Conservation (phyloP, 1,284 basidiomycete genomes). For the Papiliotrema terrestris region DNA sequence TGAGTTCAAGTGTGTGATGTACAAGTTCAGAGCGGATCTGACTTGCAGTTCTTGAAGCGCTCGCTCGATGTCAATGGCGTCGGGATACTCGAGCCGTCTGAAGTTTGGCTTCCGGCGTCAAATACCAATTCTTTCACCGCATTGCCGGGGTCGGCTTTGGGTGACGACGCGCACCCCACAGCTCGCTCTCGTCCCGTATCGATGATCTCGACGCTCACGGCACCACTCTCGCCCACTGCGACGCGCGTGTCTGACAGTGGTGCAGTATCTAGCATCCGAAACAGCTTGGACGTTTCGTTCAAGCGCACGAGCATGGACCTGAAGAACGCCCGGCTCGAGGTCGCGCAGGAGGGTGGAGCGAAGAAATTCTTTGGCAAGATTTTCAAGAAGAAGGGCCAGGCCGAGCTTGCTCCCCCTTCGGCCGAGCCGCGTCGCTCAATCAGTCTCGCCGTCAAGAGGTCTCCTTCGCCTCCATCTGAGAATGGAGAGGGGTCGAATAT, state of each 20-base stretch:
- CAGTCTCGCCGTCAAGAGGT: background rate
- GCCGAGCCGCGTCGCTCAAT: slow-evolving; percentile 4
- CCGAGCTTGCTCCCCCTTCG: slow-evolving; percentile 1
- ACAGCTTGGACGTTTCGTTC: background rate
- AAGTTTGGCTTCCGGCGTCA: slow-evolving; percentile 59
- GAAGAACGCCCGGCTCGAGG: slow-evolving; percentile 19
- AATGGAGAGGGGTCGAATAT: background rate
- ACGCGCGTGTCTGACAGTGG: slow-evolving; percentile 21
- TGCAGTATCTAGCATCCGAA: background rate
- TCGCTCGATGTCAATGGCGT: slow-evolving; percentile 77
- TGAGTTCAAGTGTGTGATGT: slow-evolving; percentile 12
- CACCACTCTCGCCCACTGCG: slow-evolving; percentile 27
- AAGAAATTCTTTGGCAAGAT: slow-evolving; percentile 70
- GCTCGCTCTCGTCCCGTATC: slow-evolving; percentile 24
- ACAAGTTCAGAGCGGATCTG: background rate
- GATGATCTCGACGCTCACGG: slow-evolving; percentile 27
- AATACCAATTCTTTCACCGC: slow-evolving; percentile 3
- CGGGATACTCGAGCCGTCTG: slow-evolving; percentile 74
- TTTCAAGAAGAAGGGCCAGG: slow-evolving; percentile 60
- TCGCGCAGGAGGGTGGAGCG: slow-evolving; percentile 19
- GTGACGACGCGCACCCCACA: slow-evolving; percentile 10
- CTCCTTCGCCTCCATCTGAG: background rate
- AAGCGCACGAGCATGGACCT: slow-evolving; percentile 24
- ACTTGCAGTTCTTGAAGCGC: slow-evolving; percentile 64
- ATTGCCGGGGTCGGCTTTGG: slow-evolving; percentile 3